Conservation (phyloP, 176 grass and related monocot genomes). For the Carex cristatella region DNA sequence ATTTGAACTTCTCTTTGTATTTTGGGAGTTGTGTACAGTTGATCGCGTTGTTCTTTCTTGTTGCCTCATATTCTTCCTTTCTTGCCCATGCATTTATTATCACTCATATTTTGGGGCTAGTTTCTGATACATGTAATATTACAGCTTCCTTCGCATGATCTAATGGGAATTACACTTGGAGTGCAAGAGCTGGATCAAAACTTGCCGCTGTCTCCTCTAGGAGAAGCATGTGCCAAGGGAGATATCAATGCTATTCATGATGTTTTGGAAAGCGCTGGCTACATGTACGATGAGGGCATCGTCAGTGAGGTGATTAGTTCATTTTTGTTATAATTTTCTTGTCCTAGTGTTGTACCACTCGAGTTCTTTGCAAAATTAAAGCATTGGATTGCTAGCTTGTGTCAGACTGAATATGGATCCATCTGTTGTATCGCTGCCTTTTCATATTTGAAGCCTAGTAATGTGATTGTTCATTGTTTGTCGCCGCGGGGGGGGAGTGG, state of each 20-base stretch:
- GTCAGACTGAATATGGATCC: background rate
- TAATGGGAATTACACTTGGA: conserved; percentile 48
- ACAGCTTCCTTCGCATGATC: conserved; percentile 50
- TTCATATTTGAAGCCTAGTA: no score
- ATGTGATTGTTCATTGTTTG: no score
- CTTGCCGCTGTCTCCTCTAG: conserved; percentile 39
- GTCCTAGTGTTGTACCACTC: background rate
- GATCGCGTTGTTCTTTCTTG: background rate
- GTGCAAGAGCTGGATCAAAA: conserved; percentile 24
- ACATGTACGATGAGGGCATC: conserved; percentile 47
- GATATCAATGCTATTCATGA: conserved; percentile 54
- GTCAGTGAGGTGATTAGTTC: conserved; percentile 41
- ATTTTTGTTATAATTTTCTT: background rate
- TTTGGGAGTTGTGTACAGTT: background rate
- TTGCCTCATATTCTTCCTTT: background rate
- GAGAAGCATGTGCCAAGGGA: conserved; percentile 53
- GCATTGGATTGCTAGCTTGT: background rate
- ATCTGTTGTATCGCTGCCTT: no score
- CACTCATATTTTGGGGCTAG: background rate
- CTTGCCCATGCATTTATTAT: background rate
- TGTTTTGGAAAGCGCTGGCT: conserved; percentile 51
- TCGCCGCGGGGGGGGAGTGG: no score
- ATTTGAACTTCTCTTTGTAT: background rate
- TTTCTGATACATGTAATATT: background rate
- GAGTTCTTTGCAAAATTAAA: background rate